Evolutionary conservation across 2,329 filamentous ascomycete species (phyloP).

Genomic region (Gnomoniopsis smithogilvyi): DNA sequence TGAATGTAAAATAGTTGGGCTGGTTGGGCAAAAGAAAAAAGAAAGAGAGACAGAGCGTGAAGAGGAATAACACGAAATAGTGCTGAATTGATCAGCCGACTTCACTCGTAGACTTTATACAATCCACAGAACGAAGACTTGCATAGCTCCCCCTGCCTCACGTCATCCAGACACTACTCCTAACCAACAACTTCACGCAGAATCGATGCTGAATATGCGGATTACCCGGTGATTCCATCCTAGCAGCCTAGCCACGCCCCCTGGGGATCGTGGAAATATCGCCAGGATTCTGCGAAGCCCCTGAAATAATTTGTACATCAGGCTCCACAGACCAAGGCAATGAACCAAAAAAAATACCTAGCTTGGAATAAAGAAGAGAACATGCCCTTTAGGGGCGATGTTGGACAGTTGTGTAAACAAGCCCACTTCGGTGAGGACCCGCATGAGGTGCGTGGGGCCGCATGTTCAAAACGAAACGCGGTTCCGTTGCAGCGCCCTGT

Average conservation of each 20-base stretch:
- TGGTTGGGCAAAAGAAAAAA: not conserved
- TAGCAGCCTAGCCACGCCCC: too few relatives aligned
- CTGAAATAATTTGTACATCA: not conserved
- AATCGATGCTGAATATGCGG: too few relatives aligned
- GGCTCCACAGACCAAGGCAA: not conserved
- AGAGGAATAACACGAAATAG: not conserved
- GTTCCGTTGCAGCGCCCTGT: not conserved
- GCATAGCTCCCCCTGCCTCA: too few relatives aligned
- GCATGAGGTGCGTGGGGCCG: not conserved
- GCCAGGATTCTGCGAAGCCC: not conserved
- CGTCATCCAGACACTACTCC: too few relatives aligned
- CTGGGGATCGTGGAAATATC: not conserved
- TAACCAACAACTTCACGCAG: too few relatives aligned
- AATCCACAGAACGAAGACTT: not conserved
- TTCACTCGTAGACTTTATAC: not conserved
- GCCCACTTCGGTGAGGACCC: not conserved
- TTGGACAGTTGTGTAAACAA: not conserved
- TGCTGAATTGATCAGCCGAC: not conserved
- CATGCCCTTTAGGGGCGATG: too few relatives aligned
- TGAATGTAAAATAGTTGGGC: constrained; percentile 4
- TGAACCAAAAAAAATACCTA: not conserved
- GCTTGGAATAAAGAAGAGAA: not conserved
- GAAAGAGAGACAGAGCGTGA: not conserved
- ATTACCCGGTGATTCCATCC: too few relatives aligned
- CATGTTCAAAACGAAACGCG: not conserved